Conservation (phyloP, 257 asterid species). For the Scutellaria galericulata region DNA sequence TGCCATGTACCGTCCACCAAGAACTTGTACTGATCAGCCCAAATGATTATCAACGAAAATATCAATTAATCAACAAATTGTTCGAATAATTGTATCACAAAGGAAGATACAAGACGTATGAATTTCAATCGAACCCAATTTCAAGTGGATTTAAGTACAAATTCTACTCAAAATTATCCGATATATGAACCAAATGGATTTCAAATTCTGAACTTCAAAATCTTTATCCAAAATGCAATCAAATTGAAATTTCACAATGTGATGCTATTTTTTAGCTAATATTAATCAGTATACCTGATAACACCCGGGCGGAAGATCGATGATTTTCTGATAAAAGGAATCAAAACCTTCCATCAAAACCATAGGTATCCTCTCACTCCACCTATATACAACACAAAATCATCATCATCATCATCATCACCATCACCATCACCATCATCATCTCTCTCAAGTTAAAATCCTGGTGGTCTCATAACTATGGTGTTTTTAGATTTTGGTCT, state of each 20-base stretch:
- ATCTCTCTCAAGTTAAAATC: neutral
- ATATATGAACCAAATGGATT: too few species aligned
- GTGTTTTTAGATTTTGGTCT: too few species aligned
- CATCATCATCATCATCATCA: slow-evolving; percentile 3
- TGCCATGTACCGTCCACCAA: slow-evolving; percentile 71
- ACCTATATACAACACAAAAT: slow-evolving; percentile 45
- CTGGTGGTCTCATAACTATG: too few species aligned
- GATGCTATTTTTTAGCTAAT: neutral
- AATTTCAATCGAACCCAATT: neutral
- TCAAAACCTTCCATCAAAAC: slow-evolving; percentile 57
- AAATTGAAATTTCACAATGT: neutral
- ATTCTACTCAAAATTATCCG: too few species aligned
- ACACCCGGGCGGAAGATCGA: slow-evolving; percentile 71
- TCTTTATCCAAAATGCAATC: neutral
- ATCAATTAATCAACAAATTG: too few species aligned
- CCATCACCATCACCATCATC: neutral
- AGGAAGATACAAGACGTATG: too few species aligned
- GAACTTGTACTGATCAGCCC: slow-evolving; percentile 59
- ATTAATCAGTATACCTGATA: slow-evolving; percentile 52
- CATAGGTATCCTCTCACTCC: slow-evolving; percentile 63
- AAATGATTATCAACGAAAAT: too few species aligned
- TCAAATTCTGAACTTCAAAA: neutral
- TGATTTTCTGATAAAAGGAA: slow-evolving; percentile 50
- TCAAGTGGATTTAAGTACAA: neutral
- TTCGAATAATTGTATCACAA: too few species aligned